Percentiles rank a stretch among this genome's conserved stretches.
phyloP scores from a whole-genome alignment of 2,329 filamentous ascomycete genomes.

The Scorias spongiosa region DNA sequence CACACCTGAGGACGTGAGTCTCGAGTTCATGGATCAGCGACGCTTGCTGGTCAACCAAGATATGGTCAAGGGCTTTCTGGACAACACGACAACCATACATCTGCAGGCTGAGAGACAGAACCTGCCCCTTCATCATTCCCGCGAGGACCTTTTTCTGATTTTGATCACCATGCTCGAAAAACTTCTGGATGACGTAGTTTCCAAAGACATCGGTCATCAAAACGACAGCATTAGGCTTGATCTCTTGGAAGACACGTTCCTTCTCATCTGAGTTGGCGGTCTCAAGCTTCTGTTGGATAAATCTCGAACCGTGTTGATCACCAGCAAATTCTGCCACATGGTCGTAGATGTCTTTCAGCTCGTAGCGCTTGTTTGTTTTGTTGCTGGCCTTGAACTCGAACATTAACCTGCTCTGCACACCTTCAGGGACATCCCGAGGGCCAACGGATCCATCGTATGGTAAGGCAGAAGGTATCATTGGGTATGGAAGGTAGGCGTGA shows the following conservation, averaged over 20 bases:
- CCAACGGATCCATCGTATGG: slow-evolving; percentile 26
- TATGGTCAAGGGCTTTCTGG: slow-evolving; percentile 85
- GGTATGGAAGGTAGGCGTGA: slow-evolving; percentile 21
- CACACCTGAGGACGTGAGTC: slow-evolving; percentile 57
- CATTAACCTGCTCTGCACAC: slow-evolving; percentile 54
- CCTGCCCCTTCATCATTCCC: slow-evolving; percentile 72
- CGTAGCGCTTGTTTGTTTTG: slow-evolving; percentile 60
- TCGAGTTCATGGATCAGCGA: slow-evolving; percentile 72
- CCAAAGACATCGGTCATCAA: slow-evolving; percentile 95
- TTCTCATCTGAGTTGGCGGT: slow-evolving; percentile 93
- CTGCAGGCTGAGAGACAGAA: slow-evolving; percentile 64
- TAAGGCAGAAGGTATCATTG: slow-evolving; percentile 21
- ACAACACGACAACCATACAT: slow-evolving; percentile 94
- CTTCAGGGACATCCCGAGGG: slow-evolving; percentile 40
- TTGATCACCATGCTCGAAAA: slow-evolving; percentile 92
- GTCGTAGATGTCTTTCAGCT: slow-evolving; percentile 75
- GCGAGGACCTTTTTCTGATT: slow-evolving; percentile 80
- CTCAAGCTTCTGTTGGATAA: slow-evolving; percentile 86
- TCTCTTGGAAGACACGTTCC: slow-evolving; percentile 75
- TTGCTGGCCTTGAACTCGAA: slow-evolving; percentile 65
- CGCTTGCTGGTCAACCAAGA: slow-evolving; percentile 82
- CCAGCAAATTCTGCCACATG: slow-evolving; percentile 90
- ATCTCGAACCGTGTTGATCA: slow-evolving; percentile 87
- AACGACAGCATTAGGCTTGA: slow-evolving; percentile 68
- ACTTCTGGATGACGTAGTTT: slow-evolving; percentile 96